Conservation (phyloP, 257 asterid species). For the Nicotiana noctiflora region DNA sequence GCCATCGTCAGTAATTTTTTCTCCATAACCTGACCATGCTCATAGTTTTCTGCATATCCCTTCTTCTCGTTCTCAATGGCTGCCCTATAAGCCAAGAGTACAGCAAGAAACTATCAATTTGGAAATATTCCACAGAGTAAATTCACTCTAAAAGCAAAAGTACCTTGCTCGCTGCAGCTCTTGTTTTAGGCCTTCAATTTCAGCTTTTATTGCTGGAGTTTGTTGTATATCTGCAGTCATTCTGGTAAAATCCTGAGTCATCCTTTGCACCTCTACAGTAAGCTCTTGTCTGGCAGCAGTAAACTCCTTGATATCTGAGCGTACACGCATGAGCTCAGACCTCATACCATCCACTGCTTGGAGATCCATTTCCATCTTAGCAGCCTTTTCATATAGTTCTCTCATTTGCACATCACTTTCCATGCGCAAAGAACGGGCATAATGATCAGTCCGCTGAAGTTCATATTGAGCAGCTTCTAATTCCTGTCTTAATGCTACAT, state of each 20-base stretch:
- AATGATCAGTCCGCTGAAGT: conserved; percentile 73
- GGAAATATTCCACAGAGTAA: neutral
- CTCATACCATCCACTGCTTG: conserved; percentile 62
- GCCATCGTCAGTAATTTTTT: conserved; percentile 73
- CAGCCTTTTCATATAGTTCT: conserved; percentile 71
- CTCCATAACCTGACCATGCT: conserved; percentile 89
- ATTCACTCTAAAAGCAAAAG: neutral
- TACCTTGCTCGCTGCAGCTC: conserved; percentile 86
- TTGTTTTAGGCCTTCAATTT: conserved; percentile 54
- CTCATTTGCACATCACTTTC: conserved; percentile 67
- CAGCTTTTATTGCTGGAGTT: conserved; percentile 73
- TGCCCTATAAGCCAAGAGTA: conserved; percentile 43
- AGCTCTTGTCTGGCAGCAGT: conserved; percentile 74
- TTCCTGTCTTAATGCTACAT: conserved; percentile 89
- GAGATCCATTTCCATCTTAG: conserved; percentile 71
- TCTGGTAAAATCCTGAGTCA: conserved; percentile 82
- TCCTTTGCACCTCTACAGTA: conserved; percentile 62
- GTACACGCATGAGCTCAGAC: conserved; percentile 78
- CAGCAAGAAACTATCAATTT: neutral
- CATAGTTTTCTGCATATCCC: conserved; percentile 83
- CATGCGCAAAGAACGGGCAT: conserved; percentile 55
- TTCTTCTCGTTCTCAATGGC: conserved; percentile 90
- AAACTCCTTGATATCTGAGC: conserved; percentile 68
- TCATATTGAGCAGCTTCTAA: conserved; percentile 69
- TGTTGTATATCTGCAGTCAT: conserved; percentile 70